Evolutionary conservation across 108 stramenopile species (phyloP).

Genomic region (Cyclotella distinguenda): DNA sequence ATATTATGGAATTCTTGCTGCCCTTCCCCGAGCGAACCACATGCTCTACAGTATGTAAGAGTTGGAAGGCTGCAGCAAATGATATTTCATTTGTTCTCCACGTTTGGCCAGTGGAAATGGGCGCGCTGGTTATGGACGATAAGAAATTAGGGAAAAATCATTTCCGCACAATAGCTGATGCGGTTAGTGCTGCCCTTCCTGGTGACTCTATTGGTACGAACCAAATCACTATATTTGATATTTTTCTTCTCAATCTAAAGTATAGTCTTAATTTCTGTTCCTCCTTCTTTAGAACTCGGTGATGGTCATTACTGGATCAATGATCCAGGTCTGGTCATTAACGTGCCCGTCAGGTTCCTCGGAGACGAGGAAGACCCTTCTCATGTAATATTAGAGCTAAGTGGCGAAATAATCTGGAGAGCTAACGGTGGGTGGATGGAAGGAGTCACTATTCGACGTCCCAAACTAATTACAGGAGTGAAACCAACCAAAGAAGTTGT

Average conservation of each 20-base stretch:
- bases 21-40: slow-evolving; percentile 69
- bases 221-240: neutral
- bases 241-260: neutral
- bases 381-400: slow-evolving; percentile 81
- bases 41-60: slow-evolving; percentile 57
- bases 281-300: slow-evolving; percentile 52
- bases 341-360: slow-evolving; percentile 64
- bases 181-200: slow-evolving; percentile 57
- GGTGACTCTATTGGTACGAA: slow-evolving; percentile 80
- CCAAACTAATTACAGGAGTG: slow-evolving; percentile 54
- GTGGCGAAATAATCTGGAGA: slow-evolving; percentile 68
- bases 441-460: slow-evolving; percentile 79
- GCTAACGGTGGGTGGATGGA: slow-evolving; percentile 76
- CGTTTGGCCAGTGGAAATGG: slow-evolving; percentile 84
- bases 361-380: slow-evolving; percentile 84
- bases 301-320: slow-evolving; percentile 88
- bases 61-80: slow-evolving; percentile 67
- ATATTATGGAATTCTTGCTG: slow-evolving; percentile 67
- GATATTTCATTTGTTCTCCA: slow-evolving; percentile 77
- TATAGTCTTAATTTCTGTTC: neutral
- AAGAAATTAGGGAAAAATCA: slow-evolving; percentile 69
- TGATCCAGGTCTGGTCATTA: slow-evolving; percentile 58
- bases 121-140: slow-evolving; percentile 60
- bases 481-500: slow-evolving; percentile 47
- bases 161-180: slow-evolving; percentile 68